These are phyloP conservation scores for Leucocoprinus gongylophorus DNA, from an alignment of 1,284 basidiomycete genomes.

Conservation along the genomic window DNA sequence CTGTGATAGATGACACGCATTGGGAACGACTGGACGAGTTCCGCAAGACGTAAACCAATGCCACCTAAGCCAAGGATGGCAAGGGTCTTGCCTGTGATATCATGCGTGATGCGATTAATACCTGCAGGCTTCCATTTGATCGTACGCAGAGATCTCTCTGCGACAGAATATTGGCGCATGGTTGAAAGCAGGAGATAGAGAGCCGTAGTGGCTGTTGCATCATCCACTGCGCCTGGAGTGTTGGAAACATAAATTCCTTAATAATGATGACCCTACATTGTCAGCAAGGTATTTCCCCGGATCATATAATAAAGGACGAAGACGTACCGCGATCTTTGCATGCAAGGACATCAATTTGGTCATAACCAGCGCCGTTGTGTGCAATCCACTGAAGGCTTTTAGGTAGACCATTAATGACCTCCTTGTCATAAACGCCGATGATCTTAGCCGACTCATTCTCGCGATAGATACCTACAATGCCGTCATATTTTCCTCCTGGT, in stretches of 20 bases:
- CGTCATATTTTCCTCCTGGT: slow-evolving; percentile 66
- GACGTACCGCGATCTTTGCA: slow-evolving; percentile 60
- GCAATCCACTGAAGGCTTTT: slow-evolving; percentile 75
- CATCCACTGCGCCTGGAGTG: slow-evolving; percentile 87
- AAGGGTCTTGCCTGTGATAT: slow-evolving; percentile 73
- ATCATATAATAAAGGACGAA: neutral
- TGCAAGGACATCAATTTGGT: slow-evolving; percentile 74
- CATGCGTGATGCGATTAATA: slow-evolving; percentile 46
- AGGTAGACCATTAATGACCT: slow-evolving; percentile 65
- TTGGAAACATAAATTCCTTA: slow-evolving; percentile 83
- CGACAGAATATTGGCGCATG: slow-evolving; percentile 70
- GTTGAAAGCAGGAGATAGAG: slow-evolving; percentile 81
- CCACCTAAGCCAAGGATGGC: slow-evolving; percentile 89
- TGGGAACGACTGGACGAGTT: slow-evolving; percentile 66
- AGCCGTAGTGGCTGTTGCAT: slow-evolving; percentile 86
- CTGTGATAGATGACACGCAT: slow-evolving; percentile 88
- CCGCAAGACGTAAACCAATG: slow-evolving; percentile 70
- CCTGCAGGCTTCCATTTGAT: slow-evolving; percentile 37
- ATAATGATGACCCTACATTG: neutral
- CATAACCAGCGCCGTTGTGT: slow-evolving; percentile 92
- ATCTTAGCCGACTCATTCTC: slow-evolving; percentile 57
- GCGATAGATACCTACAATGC: slow-evolving; percentile 75
- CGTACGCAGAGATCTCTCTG: slow-evolving; percentile 58
- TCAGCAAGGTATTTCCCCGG: too few species aligned
- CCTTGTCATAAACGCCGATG: slow-evolving; percentile 77